Base-by-base conservation (phyloP, 805 yeast species). In the Zygoascus bituminiphila region DNA sequence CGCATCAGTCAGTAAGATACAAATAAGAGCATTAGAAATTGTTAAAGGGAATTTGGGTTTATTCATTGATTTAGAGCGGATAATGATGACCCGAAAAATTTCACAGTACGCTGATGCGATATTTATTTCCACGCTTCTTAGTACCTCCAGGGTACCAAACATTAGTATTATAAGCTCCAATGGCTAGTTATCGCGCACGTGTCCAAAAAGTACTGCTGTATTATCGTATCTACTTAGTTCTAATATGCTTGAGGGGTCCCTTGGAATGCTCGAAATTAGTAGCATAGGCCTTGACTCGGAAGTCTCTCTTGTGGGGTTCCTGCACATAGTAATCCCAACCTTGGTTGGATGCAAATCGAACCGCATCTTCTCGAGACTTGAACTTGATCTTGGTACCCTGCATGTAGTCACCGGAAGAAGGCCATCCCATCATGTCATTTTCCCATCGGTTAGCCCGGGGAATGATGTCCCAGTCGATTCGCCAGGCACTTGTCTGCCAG, bases 381-480 rank as follows among this genome's bases (percentile, higher is more conserved):
- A 86, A 86, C 63, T 80, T 79, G 72, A 86, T 66, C 62, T 76
- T 76, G 7, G 91, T 82, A 15, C 83, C 88, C 69, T 85, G 77
- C 76, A 87, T 82, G 67, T 79, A 81, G 64, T 86, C 95, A 33
- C 84, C 78, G 41, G 84, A 73, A 42, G 85, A 77, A 60, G 84
- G 89, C 72, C 84, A 86, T 22, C 95, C 95, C 66, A 86, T 86
- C 62, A 86, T 72, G 63, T 84, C 91, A 66, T 86, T 86, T 63
- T 86, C 95, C 95, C 95, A 86, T 63, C 93, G 72, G 71, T 86
- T 79, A 20, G 84, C 86, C 60, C 81, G 78, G 41, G 80, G 80
- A 49, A 82, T 68, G 38, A 85, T 76, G 61, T 87, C 95, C 91
- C 93, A 86, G 66, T 86, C 94, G 49, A 86, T 62, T 59, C 78